phyloP scores from a whole-genome alignment of 2,329 filamentous ascomycete species.

The Claviceps africana region DNA sequence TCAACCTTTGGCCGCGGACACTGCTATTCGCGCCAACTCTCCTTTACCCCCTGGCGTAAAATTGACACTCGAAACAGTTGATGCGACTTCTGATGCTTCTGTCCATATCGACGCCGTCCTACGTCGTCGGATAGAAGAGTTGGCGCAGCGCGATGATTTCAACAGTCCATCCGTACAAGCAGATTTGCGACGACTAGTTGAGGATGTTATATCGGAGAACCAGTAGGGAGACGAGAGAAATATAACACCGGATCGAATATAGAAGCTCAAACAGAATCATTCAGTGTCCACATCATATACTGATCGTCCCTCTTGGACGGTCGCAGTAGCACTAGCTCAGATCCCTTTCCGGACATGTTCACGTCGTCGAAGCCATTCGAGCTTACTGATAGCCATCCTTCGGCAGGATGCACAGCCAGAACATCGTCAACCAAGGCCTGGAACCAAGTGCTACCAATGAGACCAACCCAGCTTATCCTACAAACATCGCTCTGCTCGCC shows the following conservation, averaged over 20 bases:
- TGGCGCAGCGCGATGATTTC: constrained; percentile 75
- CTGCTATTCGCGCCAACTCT: constrained; percentile 32
- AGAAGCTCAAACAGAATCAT: constrained; percentile 25
- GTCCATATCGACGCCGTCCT: constrained; percentile 69
- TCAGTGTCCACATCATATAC: constrained; percentile 48
- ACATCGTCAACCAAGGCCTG: constrained; percentile 32
- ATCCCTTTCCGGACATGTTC: constrained; percentile 26
- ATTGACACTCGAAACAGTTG: constrained; percentile 64
- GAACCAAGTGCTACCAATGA: constrained; percentile 40
- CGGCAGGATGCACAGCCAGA: constrained; percentile 27
- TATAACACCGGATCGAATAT: constrained; percentile 48
- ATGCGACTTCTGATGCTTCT: constrained; percentile 43
- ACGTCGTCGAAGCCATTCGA: constrained; percentile 36
- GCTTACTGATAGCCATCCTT: constrained; percentile 42
- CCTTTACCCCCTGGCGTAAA: constrained; percentile 62
- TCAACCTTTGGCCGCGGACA: constrained; percentile 14
- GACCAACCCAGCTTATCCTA: constrained; percentile 45
- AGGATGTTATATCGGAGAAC: constrained; percentile 62
- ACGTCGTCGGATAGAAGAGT: constrained; percentile 70
- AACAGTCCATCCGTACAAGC: constrained; percentile 66
- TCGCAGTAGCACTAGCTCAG: constrained; percentile 40
- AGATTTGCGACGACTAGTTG: constrained; percentile 63
- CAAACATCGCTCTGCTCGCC: constrained; percentile 22
- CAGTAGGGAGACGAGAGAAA: constrained; percentile 49
- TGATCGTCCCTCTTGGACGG: constrained; percentile 34